Base-by-base conservation (phyloP, 2,329 filamentous ascomycete genomes). In the Neofusicoccum sp. region DNA sequence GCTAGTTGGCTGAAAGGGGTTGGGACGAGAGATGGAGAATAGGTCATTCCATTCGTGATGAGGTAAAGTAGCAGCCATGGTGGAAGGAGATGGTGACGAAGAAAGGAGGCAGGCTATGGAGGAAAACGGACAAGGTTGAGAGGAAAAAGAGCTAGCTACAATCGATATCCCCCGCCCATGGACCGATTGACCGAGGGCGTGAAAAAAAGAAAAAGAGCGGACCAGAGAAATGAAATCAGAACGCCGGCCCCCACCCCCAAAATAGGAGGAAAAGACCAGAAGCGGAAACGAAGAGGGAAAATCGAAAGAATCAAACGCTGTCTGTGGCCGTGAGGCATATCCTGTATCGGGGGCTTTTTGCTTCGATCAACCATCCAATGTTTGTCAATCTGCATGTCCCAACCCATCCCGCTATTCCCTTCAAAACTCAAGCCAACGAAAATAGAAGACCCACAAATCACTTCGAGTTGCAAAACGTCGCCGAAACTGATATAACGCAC, bases 41-140 rank as follows among this genome's bases (percentile, higher is more conserved):
- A 16, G 20, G 44, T 48, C 45, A 48, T 48, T 48, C 28, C 45
- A 48, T 48, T 48, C 45, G 45, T 48, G 28, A 56, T 24, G 26
- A 20, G 20, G 20, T 20, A 20, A 2, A 20, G 20, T 20, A 20
- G 20, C 20, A 20, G 20, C 20, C 20, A 28, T 30, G 34, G 40
- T 4, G 33, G 20, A 14, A n/a, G 41, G 34, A 26, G 43, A 8
- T 26, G 20, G 16, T 28, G 45, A 34, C 11, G 4, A 11, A 16
- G 28, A 9, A 26, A 49, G n/a, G 12, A 28, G 38, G 4, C n/a
- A 28, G 8, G 12, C 24, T 6, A n/a, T 31, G 43, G 26, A 14
- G 16, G 16, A 38, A 38, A 28, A 26, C 34, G 14, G 3, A 14
- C 24, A 30, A 41, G 11, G 16, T n/a, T 38, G 30, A 6, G 26